Percentiles rank a stretch among this genome's conserved stretches.
Conservation (phyloP, 139 green algal genomes). For the Micractinium conductrix region DNA sequence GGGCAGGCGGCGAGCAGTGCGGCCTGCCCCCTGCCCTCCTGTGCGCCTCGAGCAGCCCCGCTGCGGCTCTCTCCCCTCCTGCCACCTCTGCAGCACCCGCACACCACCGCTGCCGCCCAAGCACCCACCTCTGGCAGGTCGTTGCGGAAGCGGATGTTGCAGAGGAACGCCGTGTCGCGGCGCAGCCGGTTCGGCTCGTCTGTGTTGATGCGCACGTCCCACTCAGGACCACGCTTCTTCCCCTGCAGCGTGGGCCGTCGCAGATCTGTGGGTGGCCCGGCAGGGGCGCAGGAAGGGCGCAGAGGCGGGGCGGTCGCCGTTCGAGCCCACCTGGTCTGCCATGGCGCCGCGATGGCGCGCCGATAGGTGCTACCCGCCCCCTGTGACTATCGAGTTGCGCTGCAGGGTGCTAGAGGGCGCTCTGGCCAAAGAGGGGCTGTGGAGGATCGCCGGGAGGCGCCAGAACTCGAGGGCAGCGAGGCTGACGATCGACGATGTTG, state of each 20-base stretch:
- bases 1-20: not conserved
- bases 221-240: slow-evolving; percentile 42
- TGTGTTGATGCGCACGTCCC: slow-evolving; percentile 20
- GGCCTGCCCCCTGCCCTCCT: not conserved
- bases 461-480: no score
- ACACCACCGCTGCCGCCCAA: not conserved
- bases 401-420: no score
- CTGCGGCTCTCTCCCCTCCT: not conserved
- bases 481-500: no score
- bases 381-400: no score
- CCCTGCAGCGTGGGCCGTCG: not conserved
- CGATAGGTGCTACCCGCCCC: no score
- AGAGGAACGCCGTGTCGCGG: slow-evolving; percentile 70
- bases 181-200: slow-evolving; percentile 44
- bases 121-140: slow-evolving; percentile 68
- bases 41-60: no score
- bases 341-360: slow-evolving; percentile 8
- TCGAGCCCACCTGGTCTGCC: slow-evolving; percentile 10
- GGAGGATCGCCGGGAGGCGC: no score
- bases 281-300: no score
- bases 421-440: no score
- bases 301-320: no score
- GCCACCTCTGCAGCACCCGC: not conserved
- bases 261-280: no score
- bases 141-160: slow-evolving; percentile 70